Conservation (phyloP, 2,329 filamentous ascomycete species). For the Fusarium sp. region DNA sequence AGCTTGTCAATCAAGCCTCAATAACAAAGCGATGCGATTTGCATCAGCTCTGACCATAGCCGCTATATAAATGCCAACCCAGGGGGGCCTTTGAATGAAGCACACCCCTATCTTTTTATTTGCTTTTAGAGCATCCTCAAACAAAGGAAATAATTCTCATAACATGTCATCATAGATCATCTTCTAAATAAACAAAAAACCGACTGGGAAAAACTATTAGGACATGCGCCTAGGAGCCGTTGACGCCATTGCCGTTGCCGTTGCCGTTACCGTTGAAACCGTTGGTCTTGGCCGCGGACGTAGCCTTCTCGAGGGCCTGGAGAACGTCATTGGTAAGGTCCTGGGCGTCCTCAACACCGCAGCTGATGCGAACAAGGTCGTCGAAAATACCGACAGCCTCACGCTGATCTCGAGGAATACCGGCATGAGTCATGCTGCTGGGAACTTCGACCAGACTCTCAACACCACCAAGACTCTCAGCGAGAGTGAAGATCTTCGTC, state of each 20-base stretch:
- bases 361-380: constrained; percentile 92
- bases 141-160: constrained; percentile 33
- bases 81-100: constrained; percentile 12
- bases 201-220: constrained; percentile 1
- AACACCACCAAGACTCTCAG: constrained; percentile 91
- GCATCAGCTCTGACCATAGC: constrained; percentile 22
- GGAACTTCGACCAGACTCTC: constrained; percentile 94
- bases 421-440: constrained; percentile 95
- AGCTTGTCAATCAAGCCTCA: constrained; percentile 36
- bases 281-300: constrained; percentile 52
- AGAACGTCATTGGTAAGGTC: constrained; percentile 86
- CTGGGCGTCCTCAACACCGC: constrained; percentile 89
- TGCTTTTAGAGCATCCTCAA: constrained; percentile 16
- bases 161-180: constrained; percentile 31
- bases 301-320: constrained; percentile 82
- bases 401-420: constrained; percentile 88
- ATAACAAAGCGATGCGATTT: constrained; percentile 32
- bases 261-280: constrained; percentile 40
- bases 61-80: constrained; percentile 36
- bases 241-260: constrained; percentile 32
- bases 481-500: constrained; percentile 91
- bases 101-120: constrained; percentile 20
- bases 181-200: constrained; percentile 19
- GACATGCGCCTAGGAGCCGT: constrained; percentile 36
- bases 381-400: constrained; percentile 95